Conservation (phyloP, 2,329 filamentous ascomycete species). For the Lachnellula occidentalis region DNA sequence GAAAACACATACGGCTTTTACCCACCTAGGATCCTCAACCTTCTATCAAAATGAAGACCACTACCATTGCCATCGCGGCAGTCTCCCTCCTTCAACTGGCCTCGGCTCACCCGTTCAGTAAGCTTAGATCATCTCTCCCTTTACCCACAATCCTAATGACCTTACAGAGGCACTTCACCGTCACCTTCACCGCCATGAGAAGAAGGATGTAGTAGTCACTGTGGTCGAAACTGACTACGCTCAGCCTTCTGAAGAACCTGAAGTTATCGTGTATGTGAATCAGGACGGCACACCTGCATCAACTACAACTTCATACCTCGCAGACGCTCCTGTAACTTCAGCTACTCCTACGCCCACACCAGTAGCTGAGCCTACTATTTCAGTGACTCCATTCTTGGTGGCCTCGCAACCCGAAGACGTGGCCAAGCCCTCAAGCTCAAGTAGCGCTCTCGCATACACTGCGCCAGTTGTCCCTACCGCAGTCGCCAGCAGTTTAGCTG, state of each 20-base stretch:
- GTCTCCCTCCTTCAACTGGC: conserved; percentile 37
- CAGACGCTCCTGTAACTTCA: conserved; percentile 9
- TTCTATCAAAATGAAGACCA: conserved; percentile 40
- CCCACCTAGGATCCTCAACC: conserved; percentile 6
- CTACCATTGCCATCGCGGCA: conserved; percentile 33
- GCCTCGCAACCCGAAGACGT: not conserved
- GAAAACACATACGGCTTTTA: conserved; percentile 6
- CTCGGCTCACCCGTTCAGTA: conserved; percentile 36
- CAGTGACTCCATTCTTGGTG: not conserved
- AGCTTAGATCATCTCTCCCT: not conserved
- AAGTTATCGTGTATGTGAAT: conserved; percentile 57
- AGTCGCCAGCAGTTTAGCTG: not conserved
- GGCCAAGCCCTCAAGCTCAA: not conserved
- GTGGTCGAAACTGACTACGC: conserved; percentile 35
- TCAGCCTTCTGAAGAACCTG: conserved; percentile 33
- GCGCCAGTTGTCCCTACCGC: not conserved
- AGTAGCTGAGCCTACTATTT: not conserved
- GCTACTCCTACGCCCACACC: conserved; percentile 2
- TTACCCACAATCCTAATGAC: not conserved
- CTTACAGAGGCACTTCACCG: conserved; percentile 12
- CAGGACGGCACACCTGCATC: conserved; percentile 47
- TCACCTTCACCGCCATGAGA: conserved; percentile 25
- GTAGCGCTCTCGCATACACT: not conserved
- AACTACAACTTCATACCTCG: conserved; percentile 30
- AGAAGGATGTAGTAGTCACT: conserved; percentile 26